These are phyloP conservation scores for Corniculantispora saksenae DNA, from an alignment of 2,329 filamentous ascomycete species.

Conservation along the genomic window DNA sequence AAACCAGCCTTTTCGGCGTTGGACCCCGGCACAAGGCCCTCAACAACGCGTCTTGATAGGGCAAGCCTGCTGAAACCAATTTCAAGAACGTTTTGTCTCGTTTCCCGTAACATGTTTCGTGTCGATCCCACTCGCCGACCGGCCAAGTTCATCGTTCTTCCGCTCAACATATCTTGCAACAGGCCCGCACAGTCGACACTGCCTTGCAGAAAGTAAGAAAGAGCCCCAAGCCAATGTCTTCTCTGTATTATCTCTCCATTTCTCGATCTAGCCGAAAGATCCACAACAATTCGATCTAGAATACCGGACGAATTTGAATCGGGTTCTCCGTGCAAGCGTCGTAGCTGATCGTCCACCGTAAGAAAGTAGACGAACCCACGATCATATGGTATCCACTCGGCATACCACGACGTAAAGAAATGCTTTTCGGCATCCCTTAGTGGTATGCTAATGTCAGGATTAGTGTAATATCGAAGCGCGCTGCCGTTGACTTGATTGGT, in stretches of 20 bases:
- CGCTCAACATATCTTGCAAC: slow-evolving; percentile 5
- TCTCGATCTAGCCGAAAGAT: neutral
- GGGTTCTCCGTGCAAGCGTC: neutral
- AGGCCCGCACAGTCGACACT: slow-evolving; percentile 9
- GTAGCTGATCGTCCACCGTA: slow-evolving; percentile 14
- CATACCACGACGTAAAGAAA: slow-evolving; percentile 22
- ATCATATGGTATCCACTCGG: slow-evolving; percentile 17
- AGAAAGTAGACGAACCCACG: slow-evolving; percentile 17
- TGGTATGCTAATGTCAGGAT: slow-evolving; percentile 15
- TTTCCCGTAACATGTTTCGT: slow-evolving; percentile 16
- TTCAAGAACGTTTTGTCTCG: slow-evolving; percentile 6
- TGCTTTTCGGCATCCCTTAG: slow-evolving; percentile 16
- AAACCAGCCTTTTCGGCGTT: slow-evolving; percentile 12
- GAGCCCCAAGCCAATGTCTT: slow-evolving; percentile 11
- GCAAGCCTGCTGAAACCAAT: slow-evolving; percentile 13
- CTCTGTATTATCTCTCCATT: slow-evolving; percentile 10
- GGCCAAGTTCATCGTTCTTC: slow-evolving; percentile 10
- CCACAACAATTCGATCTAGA: slow-evolving; percentile 6
- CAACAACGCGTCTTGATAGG: neutral
- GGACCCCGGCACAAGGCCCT: slow-evolving; percentile 11
- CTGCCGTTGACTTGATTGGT: slow-evolving; percentile 16
- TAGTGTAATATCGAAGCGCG: slow-evolving; percentile 21
- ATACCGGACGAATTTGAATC: slow-evolving; percentile 8
- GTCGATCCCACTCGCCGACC: slow-evolving; percentile 15
- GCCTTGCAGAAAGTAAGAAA: slow-evolving; percentile 1